Conservation (phyloP, 2,329 filamentous ascomycete species). For the Sarocladium oryzae region DNA sequence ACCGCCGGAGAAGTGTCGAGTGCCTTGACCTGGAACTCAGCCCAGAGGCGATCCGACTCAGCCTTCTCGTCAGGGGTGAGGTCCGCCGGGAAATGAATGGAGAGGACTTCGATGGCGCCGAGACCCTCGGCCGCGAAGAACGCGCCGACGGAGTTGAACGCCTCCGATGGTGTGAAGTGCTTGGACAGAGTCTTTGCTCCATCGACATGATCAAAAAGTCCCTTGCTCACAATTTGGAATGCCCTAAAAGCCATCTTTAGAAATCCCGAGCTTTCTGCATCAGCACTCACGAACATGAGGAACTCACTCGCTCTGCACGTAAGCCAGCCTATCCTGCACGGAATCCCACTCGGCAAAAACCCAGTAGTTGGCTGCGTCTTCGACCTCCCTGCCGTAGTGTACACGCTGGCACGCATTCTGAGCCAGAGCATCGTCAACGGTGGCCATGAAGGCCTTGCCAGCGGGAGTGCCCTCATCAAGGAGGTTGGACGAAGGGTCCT, state of each 20-base stretch:
- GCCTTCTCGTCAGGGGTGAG: background rate
- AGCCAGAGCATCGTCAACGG: constrained; percentile 2
- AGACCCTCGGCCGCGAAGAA: background rate
- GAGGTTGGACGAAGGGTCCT: background rate
- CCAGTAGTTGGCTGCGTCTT: constrained; percentile 2
- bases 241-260: background rate
- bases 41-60: background rate
- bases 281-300: background rate
- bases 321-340: background rate
- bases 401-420: background rate
- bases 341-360: constrained; percentile 7
- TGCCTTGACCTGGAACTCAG: background rate
- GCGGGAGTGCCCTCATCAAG: background rate
- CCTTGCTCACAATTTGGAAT: background rate
- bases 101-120: constrained; percentile 4
- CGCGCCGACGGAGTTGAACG: background rate
- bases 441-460: constrained; percentile 3
- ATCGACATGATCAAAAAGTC: constrained; percentile 2
- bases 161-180: background rate
- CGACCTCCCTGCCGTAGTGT: background rate
- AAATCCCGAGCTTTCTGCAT: background rate
- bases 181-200: background rate
- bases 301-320: constrained; percentile 2
- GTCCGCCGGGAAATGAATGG: background rate
- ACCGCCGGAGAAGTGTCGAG: background rate